Evolutionary conservation across 768 basidiomycete genomes (phyloP).

Genomic region (Boletus patriciae): DNA sequence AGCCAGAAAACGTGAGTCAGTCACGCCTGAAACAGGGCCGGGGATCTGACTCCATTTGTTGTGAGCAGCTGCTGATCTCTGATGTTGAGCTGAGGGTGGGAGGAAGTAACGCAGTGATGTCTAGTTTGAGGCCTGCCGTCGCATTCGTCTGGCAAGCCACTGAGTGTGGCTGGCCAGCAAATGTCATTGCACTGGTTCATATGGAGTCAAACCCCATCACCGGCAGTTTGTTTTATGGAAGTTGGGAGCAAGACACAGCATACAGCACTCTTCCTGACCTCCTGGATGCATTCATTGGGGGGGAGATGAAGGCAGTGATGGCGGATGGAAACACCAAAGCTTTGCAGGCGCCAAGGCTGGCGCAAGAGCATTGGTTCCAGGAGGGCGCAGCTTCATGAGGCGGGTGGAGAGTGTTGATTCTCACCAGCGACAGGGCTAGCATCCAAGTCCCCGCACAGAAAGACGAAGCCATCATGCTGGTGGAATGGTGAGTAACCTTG

Average conservation of each 20-base stretch:
- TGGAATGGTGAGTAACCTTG: background rate
- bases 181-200: background rate
- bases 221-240: background rate
- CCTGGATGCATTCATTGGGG: background rate
- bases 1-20: background rate
- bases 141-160: background rate
- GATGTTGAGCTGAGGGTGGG: background rate
- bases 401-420: background rate
- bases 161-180: background rate
- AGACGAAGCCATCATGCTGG: background rate
- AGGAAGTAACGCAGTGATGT: background rate
- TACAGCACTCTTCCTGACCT: background rate
- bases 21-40: no score
- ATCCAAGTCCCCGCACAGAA: background rate
- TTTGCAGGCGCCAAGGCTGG: background rate
- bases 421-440: background rate
- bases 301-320: background rate
- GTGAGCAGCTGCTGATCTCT: background rate
- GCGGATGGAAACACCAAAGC: background rate
- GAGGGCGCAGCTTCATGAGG: background rate
- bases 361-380: background rate
- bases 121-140: background rate
- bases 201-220: background rate
- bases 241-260: rapidly evolving
- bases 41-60: no score